Conservation (phyloP, 2,329 filamentous ascomycete genomes). For the Aschersonia sp. region DNA sequence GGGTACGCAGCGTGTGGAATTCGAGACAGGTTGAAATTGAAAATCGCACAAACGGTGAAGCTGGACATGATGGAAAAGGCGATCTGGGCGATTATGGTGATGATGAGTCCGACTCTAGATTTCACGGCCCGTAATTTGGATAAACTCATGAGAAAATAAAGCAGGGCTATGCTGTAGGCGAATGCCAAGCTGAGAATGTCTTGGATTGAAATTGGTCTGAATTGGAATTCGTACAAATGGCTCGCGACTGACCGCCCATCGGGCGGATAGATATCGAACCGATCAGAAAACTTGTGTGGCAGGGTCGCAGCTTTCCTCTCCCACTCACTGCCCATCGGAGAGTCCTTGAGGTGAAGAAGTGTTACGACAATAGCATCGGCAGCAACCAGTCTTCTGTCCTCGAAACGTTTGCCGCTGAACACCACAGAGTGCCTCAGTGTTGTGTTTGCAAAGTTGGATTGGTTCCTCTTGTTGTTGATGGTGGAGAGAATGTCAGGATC, state of each 20-base stretch:
- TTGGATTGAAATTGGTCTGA: conserved; percentile 53
- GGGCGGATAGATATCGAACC: conserved; percentile 52
- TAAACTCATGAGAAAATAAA: conserved; percentile 53
- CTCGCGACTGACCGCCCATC: conserved; percentile 38
- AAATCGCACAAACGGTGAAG: conserved; percentile 63
- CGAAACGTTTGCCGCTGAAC: conserved; percentile 67
- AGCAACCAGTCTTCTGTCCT: conserved; percentile 49
- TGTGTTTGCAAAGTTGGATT: conserved; percentile 54
- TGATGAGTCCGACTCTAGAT: conserved; percentile 56
- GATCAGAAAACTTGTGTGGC: conserved; percentile 28
- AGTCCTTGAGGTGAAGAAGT: conserved; percentile 52
- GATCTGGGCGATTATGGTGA: conserved; percentile 57
- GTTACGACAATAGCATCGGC: conserved; percentile 70
- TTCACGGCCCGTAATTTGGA: conserved; percentile 61
- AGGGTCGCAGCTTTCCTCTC: conserved; percentile 41
- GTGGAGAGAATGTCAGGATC: conserved; percentile 53
- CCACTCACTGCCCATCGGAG: conserved; percentile 51
- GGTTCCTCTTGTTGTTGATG: conserved; percentile 49
- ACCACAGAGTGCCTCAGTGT: conserved; percentile 66
- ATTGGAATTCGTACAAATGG: conserved; percentile 65
- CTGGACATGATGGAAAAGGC: conserved; percentile 61
- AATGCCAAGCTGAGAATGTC: conserved; percentile 50
- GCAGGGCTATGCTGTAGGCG: conserved; percentile 47
- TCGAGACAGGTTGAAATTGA: conserved; percentile 60
- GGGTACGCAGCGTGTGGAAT: conserved; percentile 65